A percentile compares a stretch with the other conserved stretches of the same genome.
Conservation (phyloP, 768 basidiomycete genomes). For the Daedaleopsis sinensis region DNA sequence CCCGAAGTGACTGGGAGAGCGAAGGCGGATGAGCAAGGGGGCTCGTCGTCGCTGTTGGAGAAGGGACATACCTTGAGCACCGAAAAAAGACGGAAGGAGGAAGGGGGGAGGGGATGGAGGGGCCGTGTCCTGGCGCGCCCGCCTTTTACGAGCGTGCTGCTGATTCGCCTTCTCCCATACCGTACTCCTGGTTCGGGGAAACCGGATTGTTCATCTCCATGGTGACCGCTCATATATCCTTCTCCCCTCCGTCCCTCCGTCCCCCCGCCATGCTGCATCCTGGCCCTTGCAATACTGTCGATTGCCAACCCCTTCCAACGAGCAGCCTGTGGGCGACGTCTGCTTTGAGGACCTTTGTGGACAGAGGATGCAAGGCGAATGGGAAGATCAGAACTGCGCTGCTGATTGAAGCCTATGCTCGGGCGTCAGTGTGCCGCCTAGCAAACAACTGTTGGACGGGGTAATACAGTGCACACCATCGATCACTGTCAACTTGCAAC, state of each 20-base stretch:
- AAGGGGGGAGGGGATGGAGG: slow-evolving; percentile 14
- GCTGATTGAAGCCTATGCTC: slow-evolving; percentile 9
- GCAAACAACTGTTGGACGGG: background rate
- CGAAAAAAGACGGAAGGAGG: slow-evolving; percentile 20
- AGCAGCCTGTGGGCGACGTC: too few species aligned
- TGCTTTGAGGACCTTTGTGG: too few species aligned
- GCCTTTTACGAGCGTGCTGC: slow-evolving; percentile 17
- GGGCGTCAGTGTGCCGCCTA: background rate
- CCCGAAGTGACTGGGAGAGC: slow-evolving; percentile 52
- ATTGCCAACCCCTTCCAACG: too few species aligned
- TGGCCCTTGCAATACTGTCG: too few species aligned
- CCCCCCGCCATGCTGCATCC: background rate
- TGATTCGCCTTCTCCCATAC: slow-evolving; percentile 18
- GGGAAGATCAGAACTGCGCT: too few species aligned
- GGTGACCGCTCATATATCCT: slow-evolving; percentile 8
- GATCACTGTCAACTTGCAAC: background rate
- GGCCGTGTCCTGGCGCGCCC: background rate
- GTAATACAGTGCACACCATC: background rate
- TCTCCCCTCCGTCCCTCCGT: slow-evolving; percentile 3
- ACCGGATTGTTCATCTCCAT: slow-evolving; percentile 26
- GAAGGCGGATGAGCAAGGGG: slow-evolving; percentile 7
- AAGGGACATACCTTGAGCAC: slow-evolving; percentile 24
- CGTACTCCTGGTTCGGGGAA: slow-evolving; percentile 23
- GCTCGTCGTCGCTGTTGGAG: slow-evolving; percentile 4
- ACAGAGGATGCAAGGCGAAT: too few species aligned